Evolutionary conservation across 179 eudicot genomes (phyloP).

Genomic region (Actinidia polygama): DNA sequence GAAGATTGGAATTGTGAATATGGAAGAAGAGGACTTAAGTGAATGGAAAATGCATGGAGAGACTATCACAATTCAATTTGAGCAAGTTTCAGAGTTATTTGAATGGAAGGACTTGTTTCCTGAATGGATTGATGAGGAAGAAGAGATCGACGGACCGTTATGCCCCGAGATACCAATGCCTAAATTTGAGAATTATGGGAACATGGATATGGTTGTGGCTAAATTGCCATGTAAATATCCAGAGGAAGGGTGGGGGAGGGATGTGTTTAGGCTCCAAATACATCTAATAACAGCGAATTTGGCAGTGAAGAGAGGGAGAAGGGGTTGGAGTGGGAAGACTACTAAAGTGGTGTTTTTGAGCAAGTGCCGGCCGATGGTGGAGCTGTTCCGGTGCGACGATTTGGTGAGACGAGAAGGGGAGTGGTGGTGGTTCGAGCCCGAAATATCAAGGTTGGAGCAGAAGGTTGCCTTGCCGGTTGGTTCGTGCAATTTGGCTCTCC

Average conservation of each 20-base stretch:
- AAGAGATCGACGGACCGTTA: constrained; percentile 65
- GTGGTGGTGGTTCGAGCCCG: constrained; percentile 83
- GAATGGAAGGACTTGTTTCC: constrained; percentile 90
- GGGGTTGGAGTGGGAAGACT: constrained; percentile 49
- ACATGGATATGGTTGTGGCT: constrained; percentile 69
- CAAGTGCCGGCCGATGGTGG: constrained; percentile 88
- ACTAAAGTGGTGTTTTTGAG: constrained; percentile 70
- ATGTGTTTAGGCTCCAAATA: constrained; percentile 71
- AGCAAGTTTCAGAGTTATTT: constrained; percentile 59
- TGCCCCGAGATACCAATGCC: constrained; percentile 97
- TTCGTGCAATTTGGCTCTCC: constrained; percentile 77
- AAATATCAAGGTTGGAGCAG: constrained; percentile 53
- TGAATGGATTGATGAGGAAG: constrained; percentile 95
- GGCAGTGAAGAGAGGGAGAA: constrained; percentile 58
- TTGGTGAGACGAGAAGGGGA: constrained; percentile 69
- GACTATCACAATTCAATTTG: constrained; percentile 40
- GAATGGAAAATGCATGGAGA: constrained; percentile 47
- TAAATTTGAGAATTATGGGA: constrained; percentile 32
- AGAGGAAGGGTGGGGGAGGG: constrained; percentile 71
- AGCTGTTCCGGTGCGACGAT: constrained; percentile 82
- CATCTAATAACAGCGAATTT: constrained; percentile 70
- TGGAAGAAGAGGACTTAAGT: constrained; percentile 48
- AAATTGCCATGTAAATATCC: constrained; percentile 75
- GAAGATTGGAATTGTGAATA: constrained; percentile 63
- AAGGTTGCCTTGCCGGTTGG: constrained; percentile 82